Evolutionary conservation across 306 rosid species (phyloP).

Genomic region (Boehmeria nivea): DNA sequence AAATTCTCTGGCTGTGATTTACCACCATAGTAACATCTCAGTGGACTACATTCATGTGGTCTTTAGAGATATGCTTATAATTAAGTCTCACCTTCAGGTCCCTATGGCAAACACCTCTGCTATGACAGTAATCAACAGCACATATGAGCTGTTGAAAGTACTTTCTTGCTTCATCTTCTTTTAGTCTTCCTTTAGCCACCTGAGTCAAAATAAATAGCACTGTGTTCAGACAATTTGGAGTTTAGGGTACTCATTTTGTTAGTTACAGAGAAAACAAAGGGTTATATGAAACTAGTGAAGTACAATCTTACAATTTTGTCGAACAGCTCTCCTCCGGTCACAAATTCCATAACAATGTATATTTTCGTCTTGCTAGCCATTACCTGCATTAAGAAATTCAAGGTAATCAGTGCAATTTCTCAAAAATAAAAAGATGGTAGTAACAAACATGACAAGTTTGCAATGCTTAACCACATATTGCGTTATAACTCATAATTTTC

Average conservation of each 20-base stretch:
- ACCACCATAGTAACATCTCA: slow-evolving; percentile 21
- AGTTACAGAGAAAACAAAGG: neutral
- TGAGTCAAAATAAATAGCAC: slow-evolving; percentile 24
- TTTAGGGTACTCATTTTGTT: neutral
- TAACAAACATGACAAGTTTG: too few relatives aligned
- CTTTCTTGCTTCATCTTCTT: slow-evolving; percentile 93
- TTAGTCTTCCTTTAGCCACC: slow-evolving; percentile 81
- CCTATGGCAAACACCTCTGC: slow-evolving; percentile 93
- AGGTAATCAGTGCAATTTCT: slow-evolving; percentile 17
- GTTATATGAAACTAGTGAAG: neutral
- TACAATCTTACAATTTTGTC: slow-evolving; percentile 75
- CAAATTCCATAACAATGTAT: slow-evolving; percentile 85
- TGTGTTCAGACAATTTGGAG: slow-evolving; percentile 9
- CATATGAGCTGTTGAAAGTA: slow-evolving; percentile 90
- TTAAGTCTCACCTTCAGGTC: slow-evolving; percentile 64
- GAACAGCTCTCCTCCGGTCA: slow-evolving; percentile 92
- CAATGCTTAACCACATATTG: too few relatives aligned
- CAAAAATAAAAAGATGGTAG: neutral
- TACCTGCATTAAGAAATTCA: slow-evolving; percentile 52
- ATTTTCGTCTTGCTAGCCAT: slow-evolving; percentile 96
- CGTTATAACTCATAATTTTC: too few relatives aligned
- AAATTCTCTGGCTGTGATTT: slow-evolving; percentile 77
- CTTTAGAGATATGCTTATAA: neutral
- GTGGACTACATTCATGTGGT: neutral
- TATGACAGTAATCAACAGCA: slow-evolving; percentile 94